These are phyloP conservation scores for Arthrobotrys sphaeroides DNA, from an alignment of 2,329 filamentous ascomycete genomes.

Conservation along the genomic window DNA sequence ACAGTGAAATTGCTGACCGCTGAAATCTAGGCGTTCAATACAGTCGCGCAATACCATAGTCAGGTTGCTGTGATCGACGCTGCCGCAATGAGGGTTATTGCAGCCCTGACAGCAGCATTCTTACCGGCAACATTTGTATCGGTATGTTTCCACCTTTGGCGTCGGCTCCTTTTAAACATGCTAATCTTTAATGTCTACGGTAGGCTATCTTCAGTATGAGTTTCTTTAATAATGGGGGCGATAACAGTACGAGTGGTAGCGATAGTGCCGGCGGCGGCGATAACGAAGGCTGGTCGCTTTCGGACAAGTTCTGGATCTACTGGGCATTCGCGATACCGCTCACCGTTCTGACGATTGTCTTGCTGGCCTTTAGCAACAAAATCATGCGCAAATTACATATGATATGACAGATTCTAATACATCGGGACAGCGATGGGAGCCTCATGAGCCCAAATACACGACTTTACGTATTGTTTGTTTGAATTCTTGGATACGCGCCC, in stretches of 20 bases:
- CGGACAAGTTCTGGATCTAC: conserved; percentile 44
- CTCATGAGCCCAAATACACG: no score
- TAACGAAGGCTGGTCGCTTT: conserved; percentile 22
- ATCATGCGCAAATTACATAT: conserved; percentile 9
- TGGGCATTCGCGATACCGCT: conserved; percentile 42
- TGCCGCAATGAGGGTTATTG: conserved; percentile 33
- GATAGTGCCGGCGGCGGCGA: neutral
- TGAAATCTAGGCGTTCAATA: conserved; percentile 31
- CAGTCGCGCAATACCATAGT: conserved; percentile 44
- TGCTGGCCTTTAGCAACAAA: neutral
- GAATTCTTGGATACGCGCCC: no score
- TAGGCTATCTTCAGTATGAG: conserved; percentile 51
- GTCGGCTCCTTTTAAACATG: neutral
- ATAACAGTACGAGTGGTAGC: neutral
- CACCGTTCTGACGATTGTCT: conserved; percentile 4
- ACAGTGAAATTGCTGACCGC: neutral
- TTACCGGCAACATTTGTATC: conserved; percentile 45
- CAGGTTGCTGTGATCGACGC: conserved; percentile 23
- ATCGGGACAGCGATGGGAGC: no score
- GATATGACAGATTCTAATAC: neutral
- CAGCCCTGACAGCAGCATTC: conserved; percentile 36
- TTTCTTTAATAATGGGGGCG: conserved; percentile 45
- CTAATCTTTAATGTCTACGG: neutral
- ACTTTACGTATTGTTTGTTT: no score
- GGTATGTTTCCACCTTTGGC: neutral